phyloP scores from a whole-genome alignment of 2,329 filamentous ascomycete species.

The Domatiomyces globalis region DNA sequence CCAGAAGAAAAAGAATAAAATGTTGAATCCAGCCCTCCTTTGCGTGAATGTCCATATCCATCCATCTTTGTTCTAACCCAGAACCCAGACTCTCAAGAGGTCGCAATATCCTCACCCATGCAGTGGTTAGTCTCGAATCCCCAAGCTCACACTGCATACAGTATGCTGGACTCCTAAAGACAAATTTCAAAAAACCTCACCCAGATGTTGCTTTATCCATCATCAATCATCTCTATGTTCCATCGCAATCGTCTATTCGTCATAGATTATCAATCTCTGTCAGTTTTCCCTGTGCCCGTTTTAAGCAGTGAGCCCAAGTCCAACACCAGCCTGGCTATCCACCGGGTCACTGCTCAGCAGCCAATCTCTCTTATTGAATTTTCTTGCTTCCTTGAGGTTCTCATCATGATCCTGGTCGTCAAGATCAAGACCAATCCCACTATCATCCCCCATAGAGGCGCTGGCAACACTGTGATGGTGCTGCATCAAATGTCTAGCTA shows the following conservation, averaged over 20 bases:
- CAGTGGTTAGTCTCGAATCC: no score
- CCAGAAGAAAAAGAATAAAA: neutral
- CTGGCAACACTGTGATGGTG: neutral
- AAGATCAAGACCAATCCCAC: constrained; percentile 17
- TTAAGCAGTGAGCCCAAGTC: neutral
- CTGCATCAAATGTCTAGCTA: neutral
- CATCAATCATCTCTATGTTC: neutral
- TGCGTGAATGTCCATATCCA: neutral
- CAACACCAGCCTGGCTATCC: constrained; percentile 4
- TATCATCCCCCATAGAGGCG: constrained; percentile 9
- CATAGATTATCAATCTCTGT: neutral
- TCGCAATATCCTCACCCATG: neutral
- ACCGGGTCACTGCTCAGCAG: constrained; percentile 18
- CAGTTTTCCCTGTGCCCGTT: neutral
- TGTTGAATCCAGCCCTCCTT: neutral
- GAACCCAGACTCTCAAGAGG: neutral
- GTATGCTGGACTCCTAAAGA: neutral
- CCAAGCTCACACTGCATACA: neutral
- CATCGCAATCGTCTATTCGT: neutral
- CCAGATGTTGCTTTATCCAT: neutral
- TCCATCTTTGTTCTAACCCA: neutral
- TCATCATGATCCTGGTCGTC: constrained; percentile 48
- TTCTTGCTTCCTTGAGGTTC: constrained; percentile 16
- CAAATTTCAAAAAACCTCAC: neutral
- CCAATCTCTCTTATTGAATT: constrained; percentile 18